Conservation (phyloP, 2,329 filamentous ascomycete species). For the Fusarium buharicum region DNA sequence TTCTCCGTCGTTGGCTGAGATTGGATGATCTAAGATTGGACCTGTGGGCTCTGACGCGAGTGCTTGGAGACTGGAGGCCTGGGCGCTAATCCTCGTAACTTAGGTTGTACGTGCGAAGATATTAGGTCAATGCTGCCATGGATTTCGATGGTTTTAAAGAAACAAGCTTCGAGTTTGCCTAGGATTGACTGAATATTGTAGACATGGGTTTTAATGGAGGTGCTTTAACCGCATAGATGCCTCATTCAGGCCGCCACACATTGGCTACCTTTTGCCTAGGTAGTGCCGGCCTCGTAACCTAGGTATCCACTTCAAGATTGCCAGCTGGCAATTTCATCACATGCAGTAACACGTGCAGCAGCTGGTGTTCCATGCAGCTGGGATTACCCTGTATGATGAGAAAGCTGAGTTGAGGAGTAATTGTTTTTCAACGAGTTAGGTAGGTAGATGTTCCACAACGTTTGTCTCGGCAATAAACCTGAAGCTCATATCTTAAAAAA, state of each 20-base stretch:
- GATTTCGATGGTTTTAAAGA: conserved; percentile 18
- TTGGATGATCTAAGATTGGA: conserved; percentile 40
- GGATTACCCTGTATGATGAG: conserved; percentile 31
- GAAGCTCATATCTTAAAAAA: not conserved
- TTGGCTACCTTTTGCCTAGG: conserved; percentile 27
- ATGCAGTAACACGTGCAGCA: conserved; percentile 41
- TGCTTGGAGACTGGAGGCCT: conserved; percentile 5
- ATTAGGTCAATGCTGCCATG: conserved; percentile 1
- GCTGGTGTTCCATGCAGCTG: conserved; percentile 2
- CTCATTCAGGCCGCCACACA: conserved; percentile 46
- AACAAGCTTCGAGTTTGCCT: conserved; percentile 26
- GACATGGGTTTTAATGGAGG: conserved; percentile 28
- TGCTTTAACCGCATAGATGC: conserved; percentile 18
- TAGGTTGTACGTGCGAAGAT: conserved; percentile 1
- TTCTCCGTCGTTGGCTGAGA: conserved; percentile 38
- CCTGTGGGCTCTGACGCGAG: conserved; percentile 21
- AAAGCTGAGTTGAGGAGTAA: not conserved
- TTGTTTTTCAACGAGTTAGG: too few species aligned
- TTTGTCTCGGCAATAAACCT: not conserved
- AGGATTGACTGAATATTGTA: conserved; percentile 18
- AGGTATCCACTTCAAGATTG: conserved; percentile 35
- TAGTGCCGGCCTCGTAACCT: conserved; percentile 36
- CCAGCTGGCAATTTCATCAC: conserved; percentile 46
- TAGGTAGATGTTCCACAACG: too few species aligned
- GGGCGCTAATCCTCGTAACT: conserved; percentile 19